Conservation (phyloP, 2,329 filamentous ascomycete genomes). For the Fusarium veterinarium region DNA sequence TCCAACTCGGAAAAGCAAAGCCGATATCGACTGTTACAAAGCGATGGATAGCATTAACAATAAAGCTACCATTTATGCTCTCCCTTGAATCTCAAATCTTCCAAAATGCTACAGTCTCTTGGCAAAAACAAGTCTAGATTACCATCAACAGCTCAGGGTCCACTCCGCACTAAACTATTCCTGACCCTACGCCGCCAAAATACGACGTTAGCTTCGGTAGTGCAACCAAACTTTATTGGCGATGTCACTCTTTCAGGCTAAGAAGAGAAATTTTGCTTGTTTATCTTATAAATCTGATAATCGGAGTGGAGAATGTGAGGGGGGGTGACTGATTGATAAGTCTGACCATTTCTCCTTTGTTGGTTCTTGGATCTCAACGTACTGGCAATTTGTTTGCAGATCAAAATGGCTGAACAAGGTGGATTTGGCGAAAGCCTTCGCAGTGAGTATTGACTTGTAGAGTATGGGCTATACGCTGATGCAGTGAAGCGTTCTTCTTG, state of each 20-base stretch:
- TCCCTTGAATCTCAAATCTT: neutral
- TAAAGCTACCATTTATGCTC: neutral
- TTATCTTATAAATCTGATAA: constrained; percentile 28
- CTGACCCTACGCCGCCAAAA: neutral
- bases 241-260: neutral
- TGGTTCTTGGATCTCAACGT: too few species aligned
- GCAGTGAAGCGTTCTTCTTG: constrained; percentile 21
- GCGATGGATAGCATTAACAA: too few species aligned
- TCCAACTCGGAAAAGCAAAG: too few species aligned
- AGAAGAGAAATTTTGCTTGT: neutral
- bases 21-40: too few species aligned
- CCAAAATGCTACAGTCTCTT: neutral
- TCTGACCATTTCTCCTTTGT: neutral
- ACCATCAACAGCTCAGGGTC: neutral
- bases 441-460: neutral
- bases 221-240: neutral
- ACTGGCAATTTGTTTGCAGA: neutral
- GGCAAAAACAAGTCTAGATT: neutral
- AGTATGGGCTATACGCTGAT: too few species aligned
- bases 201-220: neutral
- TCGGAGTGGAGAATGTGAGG: neutral
- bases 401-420: neutral
- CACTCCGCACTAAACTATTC: neutral
- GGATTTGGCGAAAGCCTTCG: constrained; percentile 2
- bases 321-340: neutral